phyloP scores from a whole-genome alignment of 768 basidiomycete genomes.

The Hypholoma fasciculare region DNA sequence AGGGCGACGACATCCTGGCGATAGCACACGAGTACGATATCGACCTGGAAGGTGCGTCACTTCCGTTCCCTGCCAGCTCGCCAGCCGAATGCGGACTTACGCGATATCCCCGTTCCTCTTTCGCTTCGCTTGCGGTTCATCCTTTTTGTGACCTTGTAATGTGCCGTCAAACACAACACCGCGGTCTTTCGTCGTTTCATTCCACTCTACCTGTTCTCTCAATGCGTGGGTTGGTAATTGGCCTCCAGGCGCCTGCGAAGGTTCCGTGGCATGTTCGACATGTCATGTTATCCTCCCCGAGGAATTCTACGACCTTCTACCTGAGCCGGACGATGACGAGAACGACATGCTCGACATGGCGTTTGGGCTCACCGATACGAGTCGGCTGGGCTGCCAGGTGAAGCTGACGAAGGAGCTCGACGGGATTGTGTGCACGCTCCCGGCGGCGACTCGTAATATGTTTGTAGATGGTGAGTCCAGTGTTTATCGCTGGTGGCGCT shows the following conservation, averaged over 20 bases:
- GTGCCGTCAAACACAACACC: too few species aligned
- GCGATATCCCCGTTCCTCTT: neutral
- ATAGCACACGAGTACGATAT: constrained; percentile 95
- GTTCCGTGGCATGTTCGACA: constrained; percentile 95
- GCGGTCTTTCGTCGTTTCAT: too few species aligned
- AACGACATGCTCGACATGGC: constrained; percentile 99
- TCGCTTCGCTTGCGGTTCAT: too few species aligned
- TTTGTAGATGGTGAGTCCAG: constrained; percentile 81
- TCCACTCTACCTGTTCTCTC: too few species aligned
- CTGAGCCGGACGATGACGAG: constrained; percentile 96
- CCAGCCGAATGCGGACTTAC: neutral
- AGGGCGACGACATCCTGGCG: constrained; percentile 90
- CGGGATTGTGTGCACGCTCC: constrained; percentile 82
- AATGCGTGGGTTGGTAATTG: too few species aligned
- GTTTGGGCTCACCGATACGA: constrained; percentile 95
- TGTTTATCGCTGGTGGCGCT: neutral
- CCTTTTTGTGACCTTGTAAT: too few species aligned
- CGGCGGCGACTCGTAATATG: constrained; percentile 95
- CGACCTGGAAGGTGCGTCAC: constrained; percentile 82
- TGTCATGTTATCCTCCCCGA: constrained; percentile 89
- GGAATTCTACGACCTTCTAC: constrained; percentile 81
- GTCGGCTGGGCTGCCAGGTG: constrained; percentile 77
- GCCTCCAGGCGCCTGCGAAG: constrained; percentile 87
- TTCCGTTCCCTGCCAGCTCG: neutral
- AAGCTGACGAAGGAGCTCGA: constrained; percentile 79